Conservation (phyloP, 805 yeast genomes). For the Candida alai region DNA sequence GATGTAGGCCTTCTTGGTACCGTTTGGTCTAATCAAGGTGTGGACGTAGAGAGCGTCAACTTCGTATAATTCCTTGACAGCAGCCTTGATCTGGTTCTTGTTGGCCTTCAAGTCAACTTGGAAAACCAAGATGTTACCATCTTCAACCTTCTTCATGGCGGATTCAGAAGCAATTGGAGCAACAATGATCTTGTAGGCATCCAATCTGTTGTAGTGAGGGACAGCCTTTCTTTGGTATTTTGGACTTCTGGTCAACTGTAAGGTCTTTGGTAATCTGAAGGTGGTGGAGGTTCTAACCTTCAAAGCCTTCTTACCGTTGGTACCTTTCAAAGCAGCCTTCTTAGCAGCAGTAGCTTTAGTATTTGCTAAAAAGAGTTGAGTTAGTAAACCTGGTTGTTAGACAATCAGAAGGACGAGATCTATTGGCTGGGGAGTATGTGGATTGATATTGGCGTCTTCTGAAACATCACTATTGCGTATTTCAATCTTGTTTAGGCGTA, state of each 20-base stretch:
- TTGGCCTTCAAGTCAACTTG: conserved; percentile 95
- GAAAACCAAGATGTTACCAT: conserved; percentile 98
- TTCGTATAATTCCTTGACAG: conserved; percentile 96
- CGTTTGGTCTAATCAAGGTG: conserved; percentile 98
- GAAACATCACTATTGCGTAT: too few species aligned
- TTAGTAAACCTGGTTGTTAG: too few species aligned
- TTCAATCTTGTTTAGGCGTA: too few species aligned
- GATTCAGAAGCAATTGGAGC: conserved; percentile 97
- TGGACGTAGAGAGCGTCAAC: conserved; percentile 92
- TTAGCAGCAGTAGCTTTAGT: conserved; percentile 95
- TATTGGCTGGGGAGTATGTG: too few species aligned
- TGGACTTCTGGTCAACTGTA: conserved; percentile 90
- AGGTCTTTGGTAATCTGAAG: conserved; percentile 97
- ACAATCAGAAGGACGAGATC: too few species aligned
- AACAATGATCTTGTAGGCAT: conserved; percentile 90
- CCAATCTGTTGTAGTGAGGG: conserved; percentile 96
- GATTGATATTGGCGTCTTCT: too few species aligned
- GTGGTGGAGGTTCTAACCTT: conserved; percentile 94
- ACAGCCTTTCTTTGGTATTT: conserved; percentile 93
- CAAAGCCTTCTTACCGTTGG: conserved; percentile 82
- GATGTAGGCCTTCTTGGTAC: conserved; percentile 99
- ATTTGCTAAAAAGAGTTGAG: conserved; percentile 39
- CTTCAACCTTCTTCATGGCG: conserved; percentile 99
- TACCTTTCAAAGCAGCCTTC: conserved; percentile 98
- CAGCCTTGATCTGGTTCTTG: conserved; percentile 98